Conservation (phyloP, 129 eudicot genomes). For the Deinandra increscens region DNA sequence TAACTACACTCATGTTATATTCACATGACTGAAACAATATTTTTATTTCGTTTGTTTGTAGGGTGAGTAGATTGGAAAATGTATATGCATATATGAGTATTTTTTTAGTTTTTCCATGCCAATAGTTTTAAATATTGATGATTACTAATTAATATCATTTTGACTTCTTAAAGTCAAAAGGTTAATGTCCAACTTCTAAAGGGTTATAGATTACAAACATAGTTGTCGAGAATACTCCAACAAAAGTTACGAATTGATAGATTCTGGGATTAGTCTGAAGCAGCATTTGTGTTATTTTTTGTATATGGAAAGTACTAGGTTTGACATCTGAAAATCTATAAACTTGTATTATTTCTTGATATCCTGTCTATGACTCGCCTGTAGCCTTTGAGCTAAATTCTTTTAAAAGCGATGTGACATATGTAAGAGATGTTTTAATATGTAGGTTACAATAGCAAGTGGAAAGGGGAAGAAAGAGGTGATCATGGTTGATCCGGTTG, state of each 20-base stretch:
- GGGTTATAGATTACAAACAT: neutral
- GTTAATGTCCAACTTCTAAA: constrained; percentile 2
- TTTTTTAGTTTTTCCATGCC: neutral
- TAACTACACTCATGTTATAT: constrained; percentile 16
- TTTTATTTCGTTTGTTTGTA: neutral
- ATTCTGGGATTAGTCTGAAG: constrained; percentile 11
- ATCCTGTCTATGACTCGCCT: neutral
- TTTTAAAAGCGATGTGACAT: neutral
- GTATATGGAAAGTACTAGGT: neutral
- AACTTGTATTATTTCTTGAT: neutral
- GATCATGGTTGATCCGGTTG: constrained; percentile 89
- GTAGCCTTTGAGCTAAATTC: neutral
- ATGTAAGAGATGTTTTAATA: neutral
- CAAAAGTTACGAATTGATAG: constrained; percentile 4
- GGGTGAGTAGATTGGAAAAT: neutral
- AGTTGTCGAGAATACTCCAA: neutral
- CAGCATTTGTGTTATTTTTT: neutral
- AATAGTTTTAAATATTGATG: neutral
- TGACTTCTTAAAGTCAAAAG: neutral
- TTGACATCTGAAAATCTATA: neutral
- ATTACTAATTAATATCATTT: neutral
- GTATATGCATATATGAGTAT: neutral
- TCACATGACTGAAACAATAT: neutral
- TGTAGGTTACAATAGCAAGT: constrained; percentile 65
- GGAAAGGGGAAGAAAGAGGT: constrained; percentile 53